Base-by-base conservation (phyloP, 352 stramenopile species). In the Pythium phragmiticola region DNA sequence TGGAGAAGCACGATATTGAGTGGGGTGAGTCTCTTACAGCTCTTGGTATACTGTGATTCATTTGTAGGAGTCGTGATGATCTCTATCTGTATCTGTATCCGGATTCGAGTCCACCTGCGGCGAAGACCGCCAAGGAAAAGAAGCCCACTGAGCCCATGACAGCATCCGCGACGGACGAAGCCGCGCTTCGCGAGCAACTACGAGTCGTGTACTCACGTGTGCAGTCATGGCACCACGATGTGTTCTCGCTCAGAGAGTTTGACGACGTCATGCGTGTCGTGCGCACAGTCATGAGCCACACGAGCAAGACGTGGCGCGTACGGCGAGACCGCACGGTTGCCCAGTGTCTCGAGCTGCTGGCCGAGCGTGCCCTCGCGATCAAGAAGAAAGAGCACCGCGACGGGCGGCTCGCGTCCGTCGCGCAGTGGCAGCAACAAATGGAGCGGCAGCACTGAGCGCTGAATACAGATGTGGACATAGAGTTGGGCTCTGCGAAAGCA, bases 211-310 rank as follows among this genome's bases (percentile, higher is more conserved):
- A 63, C 34, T 41, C 21, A 19, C 46, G 47, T 4, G 45, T 52
- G 2, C 43, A 55, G n/a, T 63, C 56, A 46, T 64, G 46, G 57
- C 45, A 64, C 47, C 30, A 57, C 57, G 47, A 63, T 30, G 46
- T 63, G 34, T 63, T 63, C 26, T 63, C 57, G 57, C 57, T 64
- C 57, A 57, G 57, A 23, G 57, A 64, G 47, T 64, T 64, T 50
- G 57, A 64, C 48, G 39, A 64, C 5, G 57, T 57, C 7, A 56
- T 57, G 47, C 47, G 48, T 39, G 23, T 50, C 3, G 19, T 64
- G 34, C 47, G 36, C 23, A 21, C n/a, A 7, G 57, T 64, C 30
- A 57, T 64, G 46, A 36, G 7, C 47, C 23, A 34, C 57, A 34
- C 26, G 30, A 57, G 34, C 57, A 56, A 37, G 23, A 41, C 34